Base-by-base conservation (phyloP, 768 basidiomycete species). In the Tremella fuciformis region DNA sequence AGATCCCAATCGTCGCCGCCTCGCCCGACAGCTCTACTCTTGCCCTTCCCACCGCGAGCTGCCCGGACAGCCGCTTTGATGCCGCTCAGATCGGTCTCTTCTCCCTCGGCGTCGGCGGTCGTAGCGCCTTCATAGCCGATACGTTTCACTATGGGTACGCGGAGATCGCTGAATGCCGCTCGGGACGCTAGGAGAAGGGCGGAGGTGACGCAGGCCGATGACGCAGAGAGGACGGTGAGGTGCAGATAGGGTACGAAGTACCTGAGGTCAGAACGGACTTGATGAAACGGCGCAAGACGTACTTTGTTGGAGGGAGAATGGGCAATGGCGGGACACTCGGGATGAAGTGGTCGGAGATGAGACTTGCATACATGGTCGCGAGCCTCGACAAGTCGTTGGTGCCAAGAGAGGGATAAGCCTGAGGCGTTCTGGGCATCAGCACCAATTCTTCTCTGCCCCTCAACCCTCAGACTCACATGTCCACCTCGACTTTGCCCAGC, bases 1-100 rank as follows among this genome's bases (percentile, higher is more conserved):
- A 77, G 50, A 62, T 77, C 76, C 76, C 76, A 77, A 42, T 75
- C 73, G 15, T 77, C 76, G 1, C 62, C 69, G 7, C 67, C 70
- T 39, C 60, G 62, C 9, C 58, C 61, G 15, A 56, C 54, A 18
- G 57, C 53, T 34, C 50, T 59, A 15, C 55, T 59, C 54, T 63
- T 57, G 6, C 63, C 62, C 42, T 64, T 59, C 51, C 67, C 60
- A 9, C 65, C 63, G 18, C 61, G 49, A 9, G 58, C 59, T 13
- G 65, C 66, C 40, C 60, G 59, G 13, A 77, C 69, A 16, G 76
- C 76, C 26, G 70, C 72, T 42, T 75, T 75, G 50, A 77, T 74
- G 21, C 73, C 76, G n/a, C 65, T 66, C 60, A 66, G 57, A 62
- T 69, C 72, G 37, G 55, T 55, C 55, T 67, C 64, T 2, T 50